Percentiles rank a stretch among this genome's conserved stretches.
These are phyloP conservation scores for Ceratocystis smalleyi DNA, from an alignment of 2,329 filamentous ascomycete species.

Conservation along the genomic window DNA sequence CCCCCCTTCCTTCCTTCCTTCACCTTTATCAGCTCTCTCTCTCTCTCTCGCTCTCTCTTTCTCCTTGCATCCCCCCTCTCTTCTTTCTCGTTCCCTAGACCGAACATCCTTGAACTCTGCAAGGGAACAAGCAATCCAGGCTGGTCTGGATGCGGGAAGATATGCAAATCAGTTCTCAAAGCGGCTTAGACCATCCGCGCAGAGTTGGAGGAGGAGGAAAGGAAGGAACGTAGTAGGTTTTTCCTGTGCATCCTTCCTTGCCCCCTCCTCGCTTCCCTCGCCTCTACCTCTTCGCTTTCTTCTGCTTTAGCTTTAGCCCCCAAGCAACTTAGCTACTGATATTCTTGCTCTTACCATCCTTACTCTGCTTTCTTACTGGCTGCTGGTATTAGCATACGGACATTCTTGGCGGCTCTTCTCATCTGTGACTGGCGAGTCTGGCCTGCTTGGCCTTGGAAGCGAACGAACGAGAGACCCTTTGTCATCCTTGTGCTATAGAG, in stretches of 20 bases:
- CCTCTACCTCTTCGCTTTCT: background rate
- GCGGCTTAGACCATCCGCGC: background rate
- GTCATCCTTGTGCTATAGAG: background rate
- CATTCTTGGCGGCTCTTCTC: background rate
- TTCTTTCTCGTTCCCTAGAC: background rate
- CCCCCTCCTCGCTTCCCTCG: background rate
- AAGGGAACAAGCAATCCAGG: conserved; percentile 1
- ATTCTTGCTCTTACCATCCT: background rate
- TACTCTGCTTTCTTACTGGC: background rate
- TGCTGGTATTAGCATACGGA: background rate
- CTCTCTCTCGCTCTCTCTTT: background rate
- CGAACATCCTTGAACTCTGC: background rate
- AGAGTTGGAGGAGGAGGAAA: background rate
- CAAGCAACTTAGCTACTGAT: background rate
- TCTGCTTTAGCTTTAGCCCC: background rate
- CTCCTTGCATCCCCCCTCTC: background rate
- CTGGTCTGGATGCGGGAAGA: conserved; percentile 1
- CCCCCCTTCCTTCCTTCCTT: background rate
- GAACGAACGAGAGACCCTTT: background rate
- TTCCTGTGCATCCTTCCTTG: background rate
- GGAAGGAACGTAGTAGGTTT: background rate
- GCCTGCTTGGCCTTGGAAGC: background rate
- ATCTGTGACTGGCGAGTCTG: background rate
- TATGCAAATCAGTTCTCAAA: background rate
- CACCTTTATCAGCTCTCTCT: background rate